phyloP scores from a whole-genome alignment of 2,329 filamentous ascomycete genomes.

The Fusarium phyllophilum region DNA sequence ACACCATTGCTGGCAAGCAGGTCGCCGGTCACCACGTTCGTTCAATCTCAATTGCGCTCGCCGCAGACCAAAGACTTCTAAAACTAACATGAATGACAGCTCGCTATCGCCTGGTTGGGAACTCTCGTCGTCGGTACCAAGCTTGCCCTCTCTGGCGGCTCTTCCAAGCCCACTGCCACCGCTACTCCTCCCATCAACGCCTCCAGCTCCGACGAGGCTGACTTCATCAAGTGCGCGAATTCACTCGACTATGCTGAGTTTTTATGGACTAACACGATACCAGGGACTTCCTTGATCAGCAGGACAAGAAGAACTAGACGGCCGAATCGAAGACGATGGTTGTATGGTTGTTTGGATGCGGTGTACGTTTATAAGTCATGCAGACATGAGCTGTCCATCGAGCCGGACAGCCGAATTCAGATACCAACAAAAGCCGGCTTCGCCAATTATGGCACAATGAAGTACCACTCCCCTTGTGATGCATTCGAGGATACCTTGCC shows the following conservation, averaged over 20 bases:
- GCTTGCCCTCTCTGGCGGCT: slow-evolving; percentile 57
- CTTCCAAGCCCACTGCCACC: slow-evolving; percentile 55
- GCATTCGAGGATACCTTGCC: neutral
- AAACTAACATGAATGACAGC: slow-evolving; percentile 52
- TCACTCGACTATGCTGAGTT: slow-evolving; percentile 18
- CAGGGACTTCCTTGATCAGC: slow-evolving; percentile 55
- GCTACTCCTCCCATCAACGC: slow-evolving; percentile 70
- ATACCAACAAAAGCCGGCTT: slow-evolving; percentile 42
- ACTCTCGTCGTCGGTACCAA: slow-evolving; percentile 62
- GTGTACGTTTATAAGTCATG: slow-evolving; percentile 49
- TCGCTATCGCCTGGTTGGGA: slow-evolving; percentile 67
- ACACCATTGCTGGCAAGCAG: slow-evolving; percentile 68
- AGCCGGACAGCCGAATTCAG: slow-evolving; percentile 40
- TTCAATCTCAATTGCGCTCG: slow-evolving; percentile 39
- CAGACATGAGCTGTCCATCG: slow-evolving; percentile 38
- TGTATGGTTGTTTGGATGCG: slow-evolving; percentile 44
- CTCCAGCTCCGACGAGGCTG: slow-evolving; percentile 69
- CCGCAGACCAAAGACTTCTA: neutral
- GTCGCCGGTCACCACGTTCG: slow-evolving; percentile 71
- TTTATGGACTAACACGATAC: slow-evolving; percentile 39
- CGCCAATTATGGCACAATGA: slow-evolving; percentile 36
- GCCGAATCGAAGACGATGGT: slow-evolving; percentile 26
- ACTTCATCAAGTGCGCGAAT: slow-evolving; percentile 70
- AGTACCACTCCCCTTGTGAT: slow-evolving; percentile 18
- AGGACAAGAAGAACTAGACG: slow-evolving; percentile 55